These are phyloP conservation scores for Lecanicillium sp. DNA, from an alignment of 2,329 filamentous ascomycete genomes.

Conservation along the genomic window DNA sequence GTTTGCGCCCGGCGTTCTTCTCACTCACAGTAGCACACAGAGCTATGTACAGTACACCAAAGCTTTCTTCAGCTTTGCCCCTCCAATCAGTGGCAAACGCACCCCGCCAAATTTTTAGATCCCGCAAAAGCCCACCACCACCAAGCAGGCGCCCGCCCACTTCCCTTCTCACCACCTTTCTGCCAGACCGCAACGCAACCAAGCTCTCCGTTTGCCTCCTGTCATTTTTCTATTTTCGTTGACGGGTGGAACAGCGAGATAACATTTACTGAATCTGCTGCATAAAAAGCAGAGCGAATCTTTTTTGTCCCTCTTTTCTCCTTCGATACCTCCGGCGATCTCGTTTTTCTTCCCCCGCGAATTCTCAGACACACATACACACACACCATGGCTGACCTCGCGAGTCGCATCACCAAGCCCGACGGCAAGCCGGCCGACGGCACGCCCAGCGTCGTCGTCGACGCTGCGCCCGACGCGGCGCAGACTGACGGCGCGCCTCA, in stretches of 20 bases:
- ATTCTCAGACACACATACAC: not conserved
- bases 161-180: slow-evolving; percentile 8
- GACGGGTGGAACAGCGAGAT: not conserved
- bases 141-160: slow-evolving; percentile 10
- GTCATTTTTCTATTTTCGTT: not conserved
- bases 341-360: not conserved
- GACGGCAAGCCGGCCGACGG: slow-evolving; percentile 24
- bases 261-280: no score
- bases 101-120: slow-evolving; percentile 28
- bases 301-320: not conserved
- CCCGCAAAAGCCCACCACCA: no score
- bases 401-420: slow-evolving; percentile 45
- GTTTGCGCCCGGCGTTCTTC: not conserved
- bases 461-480: slow-evolving; percentile 22
- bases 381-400: slow-evolving; percentile 42
- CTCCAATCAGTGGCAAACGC: slow-evolving; percentile 24
- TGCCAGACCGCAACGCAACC: slow-evolving; percentile 6
- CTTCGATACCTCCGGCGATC: not conserved
- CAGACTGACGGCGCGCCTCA: slow-evolving; percentile 33
- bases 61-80: slow-evolving; percentile 19
- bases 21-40: not conserved
- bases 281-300: not conserved
- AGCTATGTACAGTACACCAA: no score
- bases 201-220: slow-evolving; percentile 15
- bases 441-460: slow-evolving; percentile 19